Percentiles rank a stretch among this genome's conserved stretches.
These are phyloP conservation scores for Sporothrix variecibatus DNA, from an alignment of 2,329 filamentous ascomycete species.

Conservation along the genomic window DNA sequence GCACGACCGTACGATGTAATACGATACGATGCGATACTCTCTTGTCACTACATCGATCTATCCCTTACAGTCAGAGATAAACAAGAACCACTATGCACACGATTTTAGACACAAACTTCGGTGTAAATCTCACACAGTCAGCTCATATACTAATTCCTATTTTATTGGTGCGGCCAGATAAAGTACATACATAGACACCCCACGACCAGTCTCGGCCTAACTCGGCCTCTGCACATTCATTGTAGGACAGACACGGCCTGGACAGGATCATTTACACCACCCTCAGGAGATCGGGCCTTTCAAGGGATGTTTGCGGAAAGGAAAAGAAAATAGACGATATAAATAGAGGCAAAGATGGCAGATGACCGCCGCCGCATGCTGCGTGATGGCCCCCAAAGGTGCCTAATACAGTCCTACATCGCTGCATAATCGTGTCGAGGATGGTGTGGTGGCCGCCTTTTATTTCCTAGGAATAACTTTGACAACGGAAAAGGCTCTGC, in stretches of 20 bases:
- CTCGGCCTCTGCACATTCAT: not conserved
- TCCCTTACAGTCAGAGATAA: not conserved
- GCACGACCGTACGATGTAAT: not conserved
- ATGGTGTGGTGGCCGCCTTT: not conserved
- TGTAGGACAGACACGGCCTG: conserved; percentile 1
- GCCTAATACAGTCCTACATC: not conserved
- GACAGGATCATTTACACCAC: not conserved
- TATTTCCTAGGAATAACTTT: not conserved
- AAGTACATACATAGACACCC: not conserved
- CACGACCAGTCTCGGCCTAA: not conserved
- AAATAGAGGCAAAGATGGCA: not conserved
- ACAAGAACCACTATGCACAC: not conserved
- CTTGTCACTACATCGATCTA: not conserved
- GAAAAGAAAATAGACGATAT: too few species aligned
- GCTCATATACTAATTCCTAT: not conserved
- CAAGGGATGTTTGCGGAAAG: not conserved
- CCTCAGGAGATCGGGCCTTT: not conserved
- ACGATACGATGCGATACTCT: not conserved
- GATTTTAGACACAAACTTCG: not conserved
- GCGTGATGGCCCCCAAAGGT: not conserved
- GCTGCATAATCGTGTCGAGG: not conserved
- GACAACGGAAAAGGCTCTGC: not conserved
- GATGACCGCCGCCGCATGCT: not conserved
- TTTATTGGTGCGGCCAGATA: not conserved
- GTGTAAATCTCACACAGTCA: not conserved